These are phyloP conservation scores for Boechera divaricarpa DNA, from an alignment of 345 rosid genomes.

Conservation along the genomic window DNA sequence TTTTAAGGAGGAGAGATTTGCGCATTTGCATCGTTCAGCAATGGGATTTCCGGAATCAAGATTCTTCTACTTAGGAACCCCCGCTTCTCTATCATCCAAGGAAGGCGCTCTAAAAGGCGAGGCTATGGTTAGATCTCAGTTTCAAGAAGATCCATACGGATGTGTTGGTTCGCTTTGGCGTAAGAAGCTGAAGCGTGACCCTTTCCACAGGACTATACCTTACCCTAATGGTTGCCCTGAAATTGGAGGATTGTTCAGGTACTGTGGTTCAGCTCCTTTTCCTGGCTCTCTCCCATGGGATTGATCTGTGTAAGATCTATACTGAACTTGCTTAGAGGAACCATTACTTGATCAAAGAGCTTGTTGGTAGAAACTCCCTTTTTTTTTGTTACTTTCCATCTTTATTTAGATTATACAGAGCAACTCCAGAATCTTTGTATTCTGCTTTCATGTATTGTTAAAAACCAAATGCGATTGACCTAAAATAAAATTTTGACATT, in stretches of 20 bases:
- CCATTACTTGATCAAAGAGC: conserved; percentile 5
- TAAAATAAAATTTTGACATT: conserved; percentile 13
- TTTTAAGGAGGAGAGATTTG: conserved; percentile 86
- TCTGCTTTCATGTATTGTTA: neutral
- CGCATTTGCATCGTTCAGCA: conserved; percentile 79
- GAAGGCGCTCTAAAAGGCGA: conserved; percentile 86
- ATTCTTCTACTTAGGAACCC: conserved; percentile 78
- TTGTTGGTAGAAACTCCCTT: neutral
- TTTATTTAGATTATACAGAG: conserved; percentile 22
- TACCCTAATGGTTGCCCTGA: conserved; percentile 95
- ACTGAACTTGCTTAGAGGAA: conserved; percentile 35
- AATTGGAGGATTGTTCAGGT: conserved; percentile 73
- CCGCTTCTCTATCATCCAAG: conserved; percentile 60
- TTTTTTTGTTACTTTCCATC: conserved; percentile 22
- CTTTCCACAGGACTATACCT: conserved; percentile 90
- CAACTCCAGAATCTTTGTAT: conserved; percentile 29
- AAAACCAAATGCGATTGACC: neutral
- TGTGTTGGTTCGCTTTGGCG: conserved; percentile 79
- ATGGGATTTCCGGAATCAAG: conserved; percentile 81
- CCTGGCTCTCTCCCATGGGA: conserved; percentile 87
- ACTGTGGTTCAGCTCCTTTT: conserved; percentile 78
- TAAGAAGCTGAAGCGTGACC: conserved; percentile 88
- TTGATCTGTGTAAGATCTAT: conserved; percentile 11
- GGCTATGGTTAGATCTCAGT: conserved; percentile 80
- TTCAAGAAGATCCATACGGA: conserved; percentile 86